Evolutionary conservation across 2,329 filamentous ascomycete genomes (phyloP).

Genomic region (Arthroderma uncinatum): DNA sequence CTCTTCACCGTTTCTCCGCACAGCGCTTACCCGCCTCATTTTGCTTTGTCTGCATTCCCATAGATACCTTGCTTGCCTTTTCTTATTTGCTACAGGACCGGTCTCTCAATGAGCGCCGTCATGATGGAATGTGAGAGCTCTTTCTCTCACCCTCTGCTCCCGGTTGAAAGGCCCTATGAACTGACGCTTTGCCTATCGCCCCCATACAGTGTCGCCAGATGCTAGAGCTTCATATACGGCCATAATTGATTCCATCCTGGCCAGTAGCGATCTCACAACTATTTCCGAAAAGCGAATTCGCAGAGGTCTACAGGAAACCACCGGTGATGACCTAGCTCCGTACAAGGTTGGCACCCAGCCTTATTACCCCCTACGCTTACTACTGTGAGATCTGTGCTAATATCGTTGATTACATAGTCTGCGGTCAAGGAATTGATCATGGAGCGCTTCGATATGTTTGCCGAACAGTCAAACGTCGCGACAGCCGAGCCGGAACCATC

Average conservation of each 20-base stretch:
- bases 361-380: conserved; percentile 10
- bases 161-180: background rate
- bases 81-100: background rate
- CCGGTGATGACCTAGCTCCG: conserved; percentile 50
- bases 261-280: conserved; percentile 49
- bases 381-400: background rate
- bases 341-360: conserved; percentile 44
- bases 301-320: conserved; percentile 49
- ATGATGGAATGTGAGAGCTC: conserved; percentile 13
- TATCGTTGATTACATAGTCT: conserved; percentile 36
- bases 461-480: conserved; percentile 30
- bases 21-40: background rate
- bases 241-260: conserved; percentile 54
- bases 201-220: conserved; percentile 38
- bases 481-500: conserved; percentile 13
- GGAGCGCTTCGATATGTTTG: conserved; percentile 60
- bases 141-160: background rate
- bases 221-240: conserved; percentile 41
- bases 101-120: background rate
- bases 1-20: background rate
- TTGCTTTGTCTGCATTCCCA: background rate
- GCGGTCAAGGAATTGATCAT: conserved; percentile 63
- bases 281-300: conserved; percentile 56
- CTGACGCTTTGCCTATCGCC: conserved; percentile 10
- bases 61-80: background rate